A percentile compares a stretch with the other conserved stretches of the same genome.
Conservation (phyloP, 2,329 filamentous ascomycete species). For the Myriosclerotinia scirpicola region DNA sequence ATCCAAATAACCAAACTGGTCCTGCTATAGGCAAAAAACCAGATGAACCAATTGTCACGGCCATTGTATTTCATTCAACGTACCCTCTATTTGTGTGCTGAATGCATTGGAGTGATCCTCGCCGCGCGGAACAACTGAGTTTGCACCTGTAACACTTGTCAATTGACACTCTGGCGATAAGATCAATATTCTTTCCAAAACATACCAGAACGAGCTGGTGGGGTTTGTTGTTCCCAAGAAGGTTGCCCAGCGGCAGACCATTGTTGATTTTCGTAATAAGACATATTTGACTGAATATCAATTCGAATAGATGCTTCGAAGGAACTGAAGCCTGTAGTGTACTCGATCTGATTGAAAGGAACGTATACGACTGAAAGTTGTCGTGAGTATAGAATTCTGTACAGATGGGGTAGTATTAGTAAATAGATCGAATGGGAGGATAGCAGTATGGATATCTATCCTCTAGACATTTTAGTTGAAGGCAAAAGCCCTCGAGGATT, state of each 20-base stretch:
- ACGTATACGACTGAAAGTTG: constrained; percentile 38
- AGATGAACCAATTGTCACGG: neutral
- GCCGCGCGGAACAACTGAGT: constrained; percentile 71
- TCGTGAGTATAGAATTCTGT: constrained; percentile 28
- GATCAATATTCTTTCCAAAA: constrained; percentile 20
- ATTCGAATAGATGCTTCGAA: constrained; percentile 37
- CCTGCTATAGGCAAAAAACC: neutral
- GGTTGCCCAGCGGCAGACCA: constrained; percentile 59
- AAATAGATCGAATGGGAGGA: neutral
- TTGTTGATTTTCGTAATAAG: constrained; percentile 68
- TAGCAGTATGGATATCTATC: neutral
- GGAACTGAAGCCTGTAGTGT: constrained; percentile 39
- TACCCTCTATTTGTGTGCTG: constrained; percentile 86
- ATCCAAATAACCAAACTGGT: neutral
- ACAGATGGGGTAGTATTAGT: constrained; percentile 18
- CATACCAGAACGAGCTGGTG: constrained; percentile 71
- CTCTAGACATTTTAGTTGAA: neutral
- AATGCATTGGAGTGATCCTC: constrained; percentile 68
- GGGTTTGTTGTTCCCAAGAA: constrained; percentile 72
- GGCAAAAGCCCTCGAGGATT: constrained; percentile 5
- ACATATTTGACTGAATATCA: constrained; percentile 48
- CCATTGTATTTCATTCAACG: constrained; percentile 43
- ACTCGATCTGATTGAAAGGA: constrained; percentile 37
- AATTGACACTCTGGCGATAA: constrained; percentile 30
- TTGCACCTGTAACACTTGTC: constrained; percentile 59